Conservation (phyloP, 139 green algal genomes). For the Edaphochlamys debaryana region DNA sequence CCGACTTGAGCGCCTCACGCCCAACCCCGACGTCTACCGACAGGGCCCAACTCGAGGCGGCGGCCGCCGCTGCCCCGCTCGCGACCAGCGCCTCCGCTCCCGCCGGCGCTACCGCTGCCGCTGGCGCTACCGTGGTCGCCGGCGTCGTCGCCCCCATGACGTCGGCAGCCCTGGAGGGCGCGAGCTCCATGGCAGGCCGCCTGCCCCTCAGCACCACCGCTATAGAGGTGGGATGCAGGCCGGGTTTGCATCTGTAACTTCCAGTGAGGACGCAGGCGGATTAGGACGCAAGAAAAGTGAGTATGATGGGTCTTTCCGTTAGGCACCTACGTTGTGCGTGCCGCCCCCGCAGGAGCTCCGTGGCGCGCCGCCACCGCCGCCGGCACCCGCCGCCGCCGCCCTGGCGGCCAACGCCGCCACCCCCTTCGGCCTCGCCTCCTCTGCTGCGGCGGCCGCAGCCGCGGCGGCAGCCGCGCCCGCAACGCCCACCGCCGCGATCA, state of each 20-base stretch:
- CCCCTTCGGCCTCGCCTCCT: too few species aligned
- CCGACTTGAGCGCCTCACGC: not conserved
- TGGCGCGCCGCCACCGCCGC: too few species aligned
- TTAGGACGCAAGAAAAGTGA: not conserved
- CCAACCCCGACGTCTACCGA: too few species aligned
- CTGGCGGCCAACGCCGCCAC: too few species aligned
- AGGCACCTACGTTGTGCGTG: not conserved
- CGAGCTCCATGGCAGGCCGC: not conserved
- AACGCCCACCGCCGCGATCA: too few species aligned
- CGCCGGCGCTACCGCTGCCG: not conserved
- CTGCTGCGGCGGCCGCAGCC: too few species aligned
- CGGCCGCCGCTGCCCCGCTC: not conserved
- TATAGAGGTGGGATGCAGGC: not conserved
- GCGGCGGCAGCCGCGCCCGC: too few species aligned
- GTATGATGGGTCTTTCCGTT: not conserved
- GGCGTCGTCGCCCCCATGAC: not conserved
- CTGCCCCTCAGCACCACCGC: slow-evolving; percentile 39
- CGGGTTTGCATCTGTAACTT: not conserved
- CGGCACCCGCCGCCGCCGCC: too few species aligned
- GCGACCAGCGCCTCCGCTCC: not conserved
- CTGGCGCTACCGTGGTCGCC: not conserved
- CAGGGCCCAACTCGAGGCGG: not conserved
- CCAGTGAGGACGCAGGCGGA: too few species aligned
- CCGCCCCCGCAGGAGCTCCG: too few species aligned
- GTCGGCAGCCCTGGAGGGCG: slow-evolving; percentile 17